Conservation (phyloP, 805 yeast genomes). For the Saccharomycopsis oosterbeekiorum region DNA sequence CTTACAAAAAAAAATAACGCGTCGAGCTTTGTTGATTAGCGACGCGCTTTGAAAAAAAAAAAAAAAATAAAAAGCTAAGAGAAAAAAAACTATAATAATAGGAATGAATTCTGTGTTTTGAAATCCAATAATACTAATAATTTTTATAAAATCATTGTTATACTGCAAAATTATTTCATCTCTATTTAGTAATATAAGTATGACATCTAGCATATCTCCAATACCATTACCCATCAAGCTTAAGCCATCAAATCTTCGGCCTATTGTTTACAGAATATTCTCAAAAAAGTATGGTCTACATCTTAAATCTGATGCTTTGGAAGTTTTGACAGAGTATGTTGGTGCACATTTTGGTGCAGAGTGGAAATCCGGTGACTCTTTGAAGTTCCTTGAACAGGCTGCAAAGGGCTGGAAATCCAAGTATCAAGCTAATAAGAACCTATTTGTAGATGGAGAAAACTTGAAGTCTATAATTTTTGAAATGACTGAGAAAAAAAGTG, state of each 20-base stretch:
- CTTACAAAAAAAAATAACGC: no score
- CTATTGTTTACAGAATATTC: conserved; percentile 80
- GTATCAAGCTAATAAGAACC: conserved; percentile 67
- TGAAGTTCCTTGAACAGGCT: conserved; percentile 60
- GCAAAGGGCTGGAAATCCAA: conserved; percentile 65
- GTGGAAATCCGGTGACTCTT: conserved; percentile 67
- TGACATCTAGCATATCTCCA: conserved; percentile 22
- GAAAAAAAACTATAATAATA: no score
- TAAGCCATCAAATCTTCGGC: conserved; percentile 76
- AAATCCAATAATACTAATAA: not conserved
- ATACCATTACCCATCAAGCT: conserved; percentile 63
- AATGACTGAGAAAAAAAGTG: conserved; percentile 27
- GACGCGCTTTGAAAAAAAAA: no score
- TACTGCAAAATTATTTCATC: no score
- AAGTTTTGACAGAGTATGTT: conserved; percentile 59
- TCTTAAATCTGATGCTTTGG: conserved; percentile 76
- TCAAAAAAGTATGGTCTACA: conserved; percentile 91
- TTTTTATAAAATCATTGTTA: no score
- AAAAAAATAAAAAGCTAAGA: no score
- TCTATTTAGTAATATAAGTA: not conserved
- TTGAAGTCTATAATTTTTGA: conserved; percentile 58
- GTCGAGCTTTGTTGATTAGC: no score
- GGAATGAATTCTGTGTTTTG: not conserved
- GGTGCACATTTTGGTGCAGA: conserved; percentile 74
- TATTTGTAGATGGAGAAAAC: conserved; percentile 73